phyloP scores from a whole-genome alignment of 441 rosid genomes.

The Adansonia madagascariensis region DNA sequence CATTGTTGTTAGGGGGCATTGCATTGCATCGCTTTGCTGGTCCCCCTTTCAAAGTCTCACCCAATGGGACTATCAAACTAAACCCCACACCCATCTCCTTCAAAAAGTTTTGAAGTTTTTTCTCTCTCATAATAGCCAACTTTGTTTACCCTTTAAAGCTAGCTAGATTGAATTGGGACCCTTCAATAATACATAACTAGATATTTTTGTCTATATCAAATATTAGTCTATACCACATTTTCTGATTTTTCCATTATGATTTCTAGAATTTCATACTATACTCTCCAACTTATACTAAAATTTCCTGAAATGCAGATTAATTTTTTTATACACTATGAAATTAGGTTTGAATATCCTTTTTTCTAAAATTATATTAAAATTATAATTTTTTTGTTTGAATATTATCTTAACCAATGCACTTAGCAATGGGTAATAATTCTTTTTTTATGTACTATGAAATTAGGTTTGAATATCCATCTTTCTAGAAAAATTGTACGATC shows the following conservation, averaged over 20 bases:
- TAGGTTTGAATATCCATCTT: neutral
- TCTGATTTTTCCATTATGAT: neutral
- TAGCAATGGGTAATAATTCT: too few relatives aligned
- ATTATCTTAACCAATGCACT: neutral
- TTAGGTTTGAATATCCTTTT: neutral
- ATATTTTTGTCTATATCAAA: neutral
- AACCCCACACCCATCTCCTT: neutral
- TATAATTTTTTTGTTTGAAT: too few relatives aligned
- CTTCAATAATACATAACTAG: neutral
- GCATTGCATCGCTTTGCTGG: neutral
- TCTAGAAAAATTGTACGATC: neutral
- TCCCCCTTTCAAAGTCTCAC: neutral
- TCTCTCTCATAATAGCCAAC: neutral
- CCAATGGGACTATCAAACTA: neutral
- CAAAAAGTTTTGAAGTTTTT: neutral
- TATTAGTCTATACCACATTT: neutral
- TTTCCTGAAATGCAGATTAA: neutral
- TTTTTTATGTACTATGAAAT: neutral
- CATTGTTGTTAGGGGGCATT: too few relatives aligned
- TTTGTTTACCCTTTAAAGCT: neutral
- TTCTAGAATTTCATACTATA: neutral
- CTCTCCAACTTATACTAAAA: neutral
- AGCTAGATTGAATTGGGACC: neutral
- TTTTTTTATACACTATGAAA: neutral
- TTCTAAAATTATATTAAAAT: too few relatives aligned